Evolutionary conservation across 2,329 filamentous ascomycete species (phyloP).

Genomic region (Fusarium torulosum): DNA sequence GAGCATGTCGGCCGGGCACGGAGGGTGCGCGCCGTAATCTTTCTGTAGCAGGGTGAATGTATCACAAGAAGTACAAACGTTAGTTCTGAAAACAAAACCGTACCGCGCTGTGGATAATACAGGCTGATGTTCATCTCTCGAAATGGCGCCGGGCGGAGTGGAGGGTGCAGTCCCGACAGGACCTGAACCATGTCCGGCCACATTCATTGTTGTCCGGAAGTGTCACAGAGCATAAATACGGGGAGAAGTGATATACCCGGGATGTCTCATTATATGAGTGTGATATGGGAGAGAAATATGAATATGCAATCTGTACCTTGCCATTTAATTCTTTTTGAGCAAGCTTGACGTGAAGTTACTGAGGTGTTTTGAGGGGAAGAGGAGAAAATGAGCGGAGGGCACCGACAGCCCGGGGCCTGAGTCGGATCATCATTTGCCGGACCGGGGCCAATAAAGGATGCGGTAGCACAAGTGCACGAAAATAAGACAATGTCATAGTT

Average conservation of each 20-base stretch:
- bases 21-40: constrained; percentile 14
- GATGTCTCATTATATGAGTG: not conserved
- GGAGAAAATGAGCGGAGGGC: constrained; percentile 27
- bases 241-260: constrained; percentile 1
- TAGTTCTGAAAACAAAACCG: constrained; percentile 6
- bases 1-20: constrained; percentile 21
- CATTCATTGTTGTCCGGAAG: constrained; percentile 16
- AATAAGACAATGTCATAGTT: constrained; percentile 1
- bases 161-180: constrained; percentile 29
- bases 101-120: constrained; percentile 13
- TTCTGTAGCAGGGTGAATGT: constrained; percentile 21
- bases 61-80: not conserved
- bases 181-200: constrained; percentile 38
- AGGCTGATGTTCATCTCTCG: not conserved
- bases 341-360: not conserved
- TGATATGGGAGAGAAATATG: not conserved
- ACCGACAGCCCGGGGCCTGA: constrained; percentile 33
- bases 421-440: constrained; percentile 37
- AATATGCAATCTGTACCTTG: not conserved
- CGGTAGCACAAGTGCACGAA: constrained; percentile 6
- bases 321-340: not conserved
- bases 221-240: constrained; percentile 15
- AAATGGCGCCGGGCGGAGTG: constrained; percentile 20
- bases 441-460: constrained; percentile 26
- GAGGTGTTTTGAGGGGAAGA: constrained; percentile 17